phyloP scores from a whole-genome alignment of 2,329 filamentous ascomycete species.

The Calonectria crousiana region DNA sequence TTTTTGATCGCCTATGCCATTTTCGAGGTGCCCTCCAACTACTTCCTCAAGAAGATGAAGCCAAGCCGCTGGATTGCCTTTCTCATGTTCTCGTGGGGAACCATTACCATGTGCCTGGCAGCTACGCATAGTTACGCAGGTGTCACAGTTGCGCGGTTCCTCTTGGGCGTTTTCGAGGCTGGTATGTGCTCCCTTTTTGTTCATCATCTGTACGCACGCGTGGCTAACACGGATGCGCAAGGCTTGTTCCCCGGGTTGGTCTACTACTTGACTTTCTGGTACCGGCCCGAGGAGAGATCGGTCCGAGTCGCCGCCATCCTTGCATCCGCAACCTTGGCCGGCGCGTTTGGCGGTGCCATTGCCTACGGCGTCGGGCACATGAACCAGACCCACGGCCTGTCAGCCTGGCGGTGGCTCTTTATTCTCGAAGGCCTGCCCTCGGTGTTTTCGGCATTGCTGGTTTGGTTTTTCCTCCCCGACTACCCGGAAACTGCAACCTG shows the following conservation, averaged over 20 bases:
- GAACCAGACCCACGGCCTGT: slow-evolving; percentile 69
- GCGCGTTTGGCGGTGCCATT: slow-evolving; percentile 77
- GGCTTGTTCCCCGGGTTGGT: slow-evolving; percentile 40
- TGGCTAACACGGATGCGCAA: slow-evolving; percentile 53
- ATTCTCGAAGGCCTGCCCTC: slow-evolving; percentile 73
- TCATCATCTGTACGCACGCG: background rate
- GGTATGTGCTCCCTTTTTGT: slow-evolving; percentile 11
- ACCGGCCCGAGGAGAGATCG: slow-evolving; percentile 76
- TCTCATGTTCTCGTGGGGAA: slow-evolving; percentile 48
- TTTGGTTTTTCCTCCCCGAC: slow-evolving; percentile 76
- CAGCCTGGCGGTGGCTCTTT: slow-evolving; percentile 75
- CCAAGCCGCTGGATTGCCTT: slow-evolving; percentile 60
- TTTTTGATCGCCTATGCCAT: slow-evolving; percentile 67
- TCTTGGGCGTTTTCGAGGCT: slow-evolving; percentile 49
- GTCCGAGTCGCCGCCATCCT: slow-evolving; percentile 75
- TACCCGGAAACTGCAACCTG: slow-evolving; percentile 74
- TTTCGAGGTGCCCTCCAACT: slow-evolving; percentile 58
- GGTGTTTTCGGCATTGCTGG: slow-evolving; percentile 68
- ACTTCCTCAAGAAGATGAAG: slow-evolving; percentile 60
- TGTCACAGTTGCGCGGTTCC: slow-evolving; percentile 45
- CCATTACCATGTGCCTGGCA: slow-evolving; percentile 57
- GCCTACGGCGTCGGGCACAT: slow-evolving; percentile 78
- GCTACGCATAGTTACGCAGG: slow-evolving; percentile 50
- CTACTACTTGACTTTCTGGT: slow-evolving; percentile 74
- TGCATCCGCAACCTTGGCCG: slow-evolving; percentile 74